These are phyloP conservation scores for Arthrobotrys pseudoclavata DNA, from an alignment of 2,329 filamentous ascomycete species.

Conservation along the genomic window DNA sequence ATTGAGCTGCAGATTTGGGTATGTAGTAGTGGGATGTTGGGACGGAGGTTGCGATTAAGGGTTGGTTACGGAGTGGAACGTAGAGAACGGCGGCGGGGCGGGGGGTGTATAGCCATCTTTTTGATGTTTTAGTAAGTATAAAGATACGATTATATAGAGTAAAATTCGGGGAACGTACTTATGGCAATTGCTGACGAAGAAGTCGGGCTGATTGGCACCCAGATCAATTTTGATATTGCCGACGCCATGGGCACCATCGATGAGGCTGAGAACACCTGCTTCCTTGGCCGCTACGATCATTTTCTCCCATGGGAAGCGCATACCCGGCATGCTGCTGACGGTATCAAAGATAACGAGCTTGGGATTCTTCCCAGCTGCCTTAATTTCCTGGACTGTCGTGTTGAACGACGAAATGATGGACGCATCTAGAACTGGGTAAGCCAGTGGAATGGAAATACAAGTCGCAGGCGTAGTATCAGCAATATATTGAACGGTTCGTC, in stretches of 20 bases:
- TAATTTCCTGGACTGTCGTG: conserved; percentile 71
- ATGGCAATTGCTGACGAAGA: conserved; percentile 87
- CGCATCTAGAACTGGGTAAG: conserved; percentile 79
- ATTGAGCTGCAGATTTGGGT: conserved; percentile 65
- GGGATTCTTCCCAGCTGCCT: conserved; percentile 73
- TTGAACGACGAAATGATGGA: conserved; percentile 76
- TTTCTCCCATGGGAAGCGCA: conserved; percentile 82
- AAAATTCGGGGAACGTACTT: conserved; percentile 69
- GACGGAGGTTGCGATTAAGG: conserved; percentile 78
- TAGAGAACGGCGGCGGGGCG: conserved; percentile 85
- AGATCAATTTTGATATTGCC: conserved; percentile 83
- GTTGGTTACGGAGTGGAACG: conserved; percentile 81
- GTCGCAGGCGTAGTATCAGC: conserved; percentile 75
- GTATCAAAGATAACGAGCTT: conserved; percentile 82
- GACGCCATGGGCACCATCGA: conserved; percentile 88
- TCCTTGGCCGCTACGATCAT: conserved; percentile 76
- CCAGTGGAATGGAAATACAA: conserved; percentile 72
- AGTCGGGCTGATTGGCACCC: conserved; percentile 78
- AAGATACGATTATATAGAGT: not conserved
- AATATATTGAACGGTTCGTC: conserved; percentile 79
- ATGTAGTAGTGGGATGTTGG: conserved; percentile 85
- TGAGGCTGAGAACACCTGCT: conserved; percentile 77
- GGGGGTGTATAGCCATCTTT: conserved; percentile 83
- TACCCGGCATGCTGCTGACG: conserved; percentile 81
- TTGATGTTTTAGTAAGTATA: conserved; percentile 31